phyloP scores from a whole-genome alignment of 192 early-diverging fungal species.

The Funneliformis mosseae region DNA sequence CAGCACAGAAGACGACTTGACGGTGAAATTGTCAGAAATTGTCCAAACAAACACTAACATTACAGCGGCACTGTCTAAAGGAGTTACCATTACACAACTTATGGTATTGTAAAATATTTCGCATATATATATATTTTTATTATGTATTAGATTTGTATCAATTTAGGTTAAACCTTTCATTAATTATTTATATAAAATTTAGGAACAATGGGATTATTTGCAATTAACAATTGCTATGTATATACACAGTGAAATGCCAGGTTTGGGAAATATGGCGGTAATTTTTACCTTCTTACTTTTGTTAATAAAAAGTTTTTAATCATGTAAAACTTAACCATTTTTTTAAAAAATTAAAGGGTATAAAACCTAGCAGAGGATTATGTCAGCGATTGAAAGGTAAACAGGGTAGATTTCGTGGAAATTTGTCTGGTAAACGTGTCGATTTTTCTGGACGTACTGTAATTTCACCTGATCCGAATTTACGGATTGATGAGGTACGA shows the following conservation, averaged over 20 bases:
- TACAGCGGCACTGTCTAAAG: constrained; percentile 61
- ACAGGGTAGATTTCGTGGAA: constrained; percentile 98
- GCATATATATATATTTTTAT: neutral
- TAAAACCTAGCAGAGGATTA: constrained; percentile 81
- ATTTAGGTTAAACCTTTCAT: neutral
- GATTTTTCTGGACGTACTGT: constrained; percentile 99
- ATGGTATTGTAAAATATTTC: constrained; percentile 49
- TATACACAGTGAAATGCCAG: constrained; percentile 94
- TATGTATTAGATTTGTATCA: too few relatives aligned
- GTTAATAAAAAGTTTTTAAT: neutral
- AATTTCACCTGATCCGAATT: constrained; percentile 98
- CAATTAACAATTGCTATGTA: constrained; percentile 94
- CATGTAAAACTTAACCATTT: neutral
- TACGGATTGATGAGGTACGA: constrained; percentile 90
- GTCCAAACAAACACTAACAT: constrained; percentile 86
- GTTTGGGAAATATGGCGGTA: constrained; percentile 66
- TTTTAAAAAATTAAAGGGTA: constrained; percentile 30
- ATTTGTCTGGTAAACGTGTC: constrained; percentile 98
- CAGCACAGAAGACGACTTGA: constrained; percentile 97
- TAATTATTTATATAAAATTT: neutral
- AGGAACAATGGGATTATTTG: constrained; percentile 97
- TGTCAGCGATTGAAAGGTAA: constrained; percentile 99
- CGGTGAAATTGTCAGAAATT: constrained; percentile 93
- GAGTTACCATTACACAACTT: constrained; percentile 66
- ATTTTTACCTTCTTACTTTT: neutral